Evolutionary conservation across 2,329 filamentous ascomycete genomes (phyloP).

Genomic region (Talaromyces sp.): DNA sequence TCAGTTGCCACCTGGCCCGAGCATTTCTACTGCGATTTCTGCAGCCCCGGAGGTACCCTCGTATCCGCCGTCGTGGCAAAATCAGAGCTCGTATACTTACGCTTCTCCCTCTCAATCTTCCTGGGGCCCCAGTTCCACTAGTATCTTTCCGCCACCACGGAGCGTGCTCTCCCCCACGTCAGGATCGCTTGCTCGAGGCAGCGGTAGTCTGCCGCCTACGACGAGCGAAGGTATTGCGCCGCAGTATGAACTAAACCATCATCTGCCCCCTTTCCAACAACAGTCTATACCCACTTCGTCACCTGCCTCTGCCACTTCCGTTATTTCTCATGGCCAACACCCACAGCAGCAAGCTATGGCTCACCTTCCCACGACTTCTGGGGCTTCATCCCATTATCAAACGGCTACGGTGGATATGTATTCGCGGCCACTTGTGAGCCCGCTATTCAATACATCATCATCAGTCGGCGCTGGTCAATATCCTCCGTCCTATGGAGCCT

Average conservation of each 20-base stretch:
- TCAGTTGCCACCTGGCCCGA: conserved; percentile 49
- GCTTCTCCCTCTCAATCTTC: conserved; percentile 42
- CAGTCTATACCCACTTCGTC: conserved; percentile 51
- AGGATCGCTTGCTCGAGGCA: conserved; percentile 49
- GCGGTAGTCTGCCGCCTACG: conserved; percentile 55
- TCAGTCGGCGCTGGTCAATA: conserved; percentile 50
- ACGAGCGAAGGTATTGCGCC: conserved; percentile 60
- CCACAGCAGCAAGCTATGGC: conserved; percentile 43
- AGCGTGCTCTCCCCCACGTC: conserved; percentile 56
- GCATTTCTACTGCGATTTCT: conserved; percentile 40
- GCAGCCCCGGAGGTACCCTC: conserved; percentile 42
- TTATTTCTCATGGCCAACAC: conserved; percentile 23
- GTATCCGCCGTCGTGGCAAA: conserved; percentile 53
- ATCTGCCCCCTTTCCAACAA: conserved; percentile 57
- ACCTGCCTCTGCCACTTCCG: conserved; percentile 28
- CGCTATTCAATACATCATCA: conserved; percentile 33
- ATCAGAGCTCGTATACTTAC: conserved; percentile 53
- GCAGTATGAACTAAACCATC: conserved; percentile 60
- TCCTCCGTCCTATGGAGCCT: conserved; percentile 28
- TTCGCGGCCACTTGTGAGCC: conserved; percentile 49
- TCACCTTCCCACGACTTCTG: conserved; percentile 23
- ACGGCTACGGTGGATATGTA: conserved; percentile 56
- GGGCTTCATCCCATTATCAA: conserved; percentile 46
- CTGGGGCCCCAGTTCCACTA: conserved; percentile 38
- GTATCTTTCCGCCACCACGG: conserved; percentile 40